phyloP scores from a whole-genome alignment of 164 flowering plant species.

The Berberis vulgaris region DNA sequence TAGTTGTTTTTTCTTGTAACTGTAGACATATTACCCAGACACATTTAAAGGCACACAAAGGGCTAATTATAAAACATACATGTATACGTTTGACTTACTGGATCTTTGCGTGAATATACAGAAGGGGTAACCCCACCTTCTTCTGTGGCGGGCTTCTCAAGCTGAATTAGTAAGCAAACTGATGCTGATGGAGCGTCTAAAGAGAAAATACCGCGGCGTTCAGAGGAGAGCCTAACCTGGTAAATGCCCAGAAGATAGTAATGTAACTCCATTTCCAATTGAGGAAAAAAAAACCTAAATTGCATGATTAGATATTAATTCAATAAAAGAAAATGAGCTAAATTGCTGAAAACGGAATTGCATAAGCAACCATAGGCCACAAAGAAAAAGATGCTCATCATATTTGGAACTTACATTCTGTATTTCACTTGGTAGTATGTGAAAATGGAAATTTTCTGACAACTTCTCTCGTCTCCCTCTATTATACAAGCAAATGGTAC shows the following conservation, averaged over 20 bases:
- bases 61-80: not conserved
- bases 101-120: conserved; percentile 96
- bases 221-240: conserved; percentile 47
- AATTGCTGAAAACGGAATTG: no score
- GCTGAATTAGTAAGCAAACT: conserved; percentile 75
- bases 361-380: no score
- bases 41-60: no score
- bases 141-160: conserved; percentile 93
- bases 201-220: conserved; percentile 64
- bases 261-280: not conserved
- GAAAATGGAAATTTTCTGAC: conserved; percentile 90
- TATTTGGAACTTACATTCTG: conserved; percentile 57
- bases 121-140: conserved; percentile 90
- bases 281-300: not conserved
- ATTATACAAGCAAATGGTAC: conserved; percentile 88
- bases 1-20: no score
- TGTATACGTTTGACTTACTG: conserved; percentile 38
- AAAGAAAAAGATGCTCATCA: not conserved
- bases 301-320: no score
- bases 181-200: conserved; percentile 95
- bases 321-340: no score
- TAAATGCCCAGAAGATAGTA: conserved; percentile 1
- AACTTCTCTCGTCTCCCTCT: conserved; percentile 87
- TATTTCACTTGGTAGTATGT: conserved; percentile 52
- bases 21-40: no score